phyloP scores from a whole-genome alignment of 345 rosid species.

The Cardamine occulta region DNA sequence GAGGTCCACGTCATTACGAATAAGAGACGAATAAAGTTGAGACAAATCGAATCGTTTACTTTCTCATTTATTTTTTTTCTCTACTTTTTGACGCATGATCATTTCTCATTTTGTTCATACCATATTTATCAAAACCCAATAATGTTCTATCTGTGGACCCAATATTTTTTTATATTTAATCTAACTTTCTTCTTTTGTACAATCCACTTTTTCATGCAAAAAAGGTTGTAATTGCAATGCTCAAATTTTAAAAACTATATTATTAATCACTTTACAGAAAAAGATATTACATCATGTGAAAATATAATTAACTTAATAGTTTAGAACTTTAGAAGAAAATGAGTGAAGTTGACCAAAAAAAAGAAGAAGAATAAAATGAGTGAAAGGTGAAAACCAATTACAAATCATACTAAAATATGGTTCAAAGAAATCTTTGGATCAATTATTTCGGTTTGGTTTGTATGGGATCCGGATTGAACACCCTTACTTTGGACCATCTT shows the following conservation, averaged over 20 bases:
- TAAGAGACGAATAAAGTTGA: slow-evolving; percentile 12
- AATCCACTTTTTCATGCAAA: slow-evolving; percentile 24
- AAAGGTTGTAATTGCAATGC: slow-evolving; percentile 13
- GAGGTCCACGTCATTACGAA: slow-evolving; percentile 27
- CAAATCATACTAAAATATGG: not conserved
- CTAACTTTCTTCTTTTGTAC: slow-evolving; percentile 17
- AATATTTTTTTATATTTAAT: not conserved
- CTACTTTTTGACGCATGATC: slow-evolving; percentile 10
- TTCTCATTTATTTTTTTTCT: not conserved
- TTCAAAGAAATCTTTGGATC: not conserved
- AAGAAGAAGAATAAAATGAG: not conserved
- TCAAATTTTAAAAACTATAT: not conserved
- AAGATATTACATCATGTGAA: not conserved
- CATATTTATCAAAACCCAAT: slow-evolving; percentile 14
- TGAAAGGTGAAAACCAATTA: not conserved
- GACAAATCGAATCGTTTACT: slow-evolving; percentile 21
- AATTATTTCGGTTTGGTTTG: not conserved
- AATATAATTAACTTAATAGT: not conserved
- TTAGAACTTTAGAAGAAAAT: not conserved
- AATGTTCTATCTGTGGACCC: slow-evolving; percentile 28
- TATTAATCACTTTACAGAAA: not conserved
- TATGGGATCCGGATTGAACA: not conserved
- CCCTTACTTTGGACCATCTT: not conserved
- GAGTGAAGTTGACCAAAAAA: not conserved
- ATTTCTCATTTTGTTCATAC: slow-evolving; percentile 9